Base-by-base conservation (phyloP, 169 alveolate genomes). In the Eimeria necatrix region DNA sequence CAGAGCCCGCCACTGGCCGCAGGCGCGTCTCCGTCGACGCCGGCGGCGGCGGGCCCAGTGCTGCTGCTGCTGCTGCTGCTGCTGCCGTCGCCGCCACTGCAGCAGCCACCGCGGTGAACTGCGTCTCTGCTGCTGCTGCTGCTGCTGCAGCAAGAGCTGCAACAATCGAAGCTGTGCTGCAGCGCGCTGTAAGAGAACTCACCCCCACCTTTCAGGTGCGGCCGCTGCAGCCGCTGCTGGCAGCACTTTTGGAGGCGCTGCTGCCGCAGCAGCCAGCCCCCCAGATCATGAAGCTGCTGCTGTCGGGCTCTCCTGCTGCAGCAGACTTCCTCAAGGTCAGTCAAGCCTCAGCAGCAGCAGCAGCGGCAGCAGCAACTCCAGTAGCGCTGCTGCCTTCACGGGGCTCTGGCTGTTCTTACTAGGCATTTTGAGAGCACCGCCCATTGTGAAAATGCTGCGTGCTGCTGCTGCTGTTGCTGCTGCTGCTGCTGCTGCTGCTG, bases 201-300 rank as follows among this genome's bases (percentile, higher is more conserved):
- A 60, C 84, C 16, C 93, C 80, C 59, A 86, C 70, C 59, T 86
- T 86, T 24, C 93, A 86, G 68, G 93, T 86, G 41, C 81, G 93
- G 22, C 93, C 93, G 49, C 93, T 86, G 41, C 93, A 86, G 93
- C 93, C 93, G 61, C 20, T 86, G 60, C 83, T 86, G 20, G 93
- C 93, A 1, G 93, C 83, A 48, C 20, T 49, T 48, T 4, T 86
- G 22, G 83, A 26, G 20, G 93, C 93, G 12, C 61, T 86, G 26
- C 83, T 56, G 93, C 93, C 93, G 81, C 83, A 61, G 51, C 83
- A 80, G 26, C 80, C 70, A 32, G 81, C 56, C 9, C 93, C 93
- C 18, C 32, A 71, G 3, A 83, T 86, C 61, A 60, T 60, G 52
- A 60, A 64, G n/a, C 6, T 86, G 41, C 84, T 86, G 68, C 93